A percentile compares a stretch with the other conserved stretches of the same genome.
Evolutionary conservation across 2,329 filamentous ascomycete species (phyloP).

Genomic region (Trichoderma brevicompactum): DNA sequence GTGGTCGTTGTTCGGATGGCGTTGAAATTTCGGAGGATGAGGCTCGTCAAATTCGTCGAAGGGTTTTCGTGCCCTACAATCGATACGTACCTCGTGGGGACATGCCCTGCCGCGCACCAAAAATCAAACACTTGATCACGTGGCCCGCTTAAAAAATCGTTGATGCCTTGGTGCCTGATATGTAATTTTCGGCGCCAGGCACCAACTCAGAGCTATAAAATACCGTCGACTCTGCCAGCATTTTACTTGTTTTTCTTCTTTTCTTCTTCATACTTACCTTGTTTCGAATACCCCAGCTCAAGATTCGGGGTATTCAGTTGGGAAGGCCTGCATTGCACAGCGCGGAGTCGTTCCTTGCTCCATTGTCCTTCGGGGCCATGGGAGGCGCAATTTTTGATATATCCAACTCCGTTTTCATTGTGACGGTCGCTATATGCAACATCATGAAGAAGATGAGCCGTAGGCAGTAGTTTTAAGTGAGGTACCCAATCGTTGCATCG

Average conservation of each 20-base stretch:
- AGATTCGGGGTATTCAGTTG: conserved; percentile 48
- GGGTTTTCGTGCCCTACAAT: conserved; percentile 50
- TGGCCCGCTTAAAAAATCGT: conserved; percentile 28
- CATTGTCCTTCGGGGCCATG: conserved; percentile 61
- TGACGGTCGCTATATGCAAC: conserved; percentile 45
- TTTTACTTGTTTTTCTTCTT: conserved; percentile 40
- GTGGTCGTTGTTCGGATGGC: conserved; percentile 48
- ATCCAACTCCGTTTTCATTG: conserved; percentile 49
- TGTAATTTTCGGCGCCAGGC: conserved; percentile 35
- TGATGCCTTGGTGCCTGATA: conserved; percentile 28
- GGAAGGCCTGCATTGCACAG: conserved; percentile 61
- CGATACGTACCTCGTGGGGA: conserved; percentile 43
- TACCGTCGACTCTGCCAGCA: neutral
- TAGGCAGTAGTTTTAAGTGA: no score
- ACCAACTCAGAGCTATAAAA: conserved; percentile 44
- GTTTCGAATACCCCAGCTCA: conserved; percentile 51
- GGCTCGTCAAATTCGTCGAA: conserved; percentile 48
- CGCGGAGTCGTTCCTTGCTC: conserved; percentile 54
- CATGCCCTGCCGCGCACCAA: conserved; percentile 32
- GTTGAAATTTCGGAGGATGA: conserved; percentile 47
- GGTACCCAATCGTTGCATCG: no score
- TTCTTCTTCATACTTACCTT: conserved; percentile 61
- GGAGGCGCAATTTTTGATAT: conserved; percentile 60
- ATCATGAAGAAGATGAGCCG: conserved; percentile 49
- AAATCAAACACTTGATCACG: conserved; percentile 33